Evolutionary conservation across 192 early-diverging fungal species (phyloP).

Genomic region (Coemansia sp.): DNA sequence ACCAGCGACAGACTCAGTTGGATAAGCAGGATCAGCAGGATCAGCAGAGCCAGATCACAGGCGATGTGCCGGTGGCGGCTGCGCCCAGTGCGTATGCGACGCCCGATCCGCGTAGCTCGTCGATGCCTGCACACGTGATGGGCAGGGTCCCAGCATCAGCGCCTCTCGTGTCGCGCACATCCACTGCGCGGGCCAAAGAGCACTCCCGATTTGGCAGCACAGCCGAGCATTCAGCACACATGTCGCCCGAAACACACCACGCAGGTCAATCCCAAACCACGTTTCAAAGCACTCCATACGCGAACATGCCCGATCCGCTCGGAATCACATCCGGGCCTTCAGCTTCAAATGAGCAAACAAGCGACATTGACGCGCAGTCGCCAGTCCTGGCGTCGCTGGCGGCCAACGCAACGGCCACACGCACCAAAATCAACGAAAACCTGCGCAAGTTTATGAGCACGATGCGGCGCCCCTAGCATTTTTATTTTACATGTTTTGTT

Average conservation of each 20-base stretch:
- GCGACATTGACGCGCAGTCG: conserved; percentile 6
- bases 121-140: neutral
- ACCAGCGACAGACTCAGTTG: neutral
- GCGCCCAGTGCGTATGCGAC: neutral
- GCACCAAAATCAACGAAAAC: conserved; percentile 51
- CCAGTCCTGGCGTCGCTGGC: conserved; percentile 39
- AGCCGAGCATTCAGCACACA: neutral
- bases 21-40: neutral
- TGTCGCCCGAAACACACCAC: neutral
- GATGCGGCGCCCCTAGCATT: conserved; percentile 33
- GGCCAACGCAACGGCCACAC: conserved; percentile 46
- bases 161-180: neutral
- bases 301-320: conserved; percentile 23
- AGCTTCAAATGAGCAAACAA: neutral
- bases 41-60: too few relatives aligned
- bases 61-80: too few relatives aligned
- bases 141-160: neutral
- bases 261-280: neutral
- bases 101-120: neutral
- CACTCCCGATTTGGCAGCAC: neutral
- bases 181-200: neutral
- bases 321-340: conserved; percentile 18
- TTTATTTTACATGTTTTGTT: neutral
- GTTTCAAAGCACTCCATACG: neutral
- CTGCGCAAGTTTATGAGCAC: conserved; percentile 54